These are phyloP conservation scores for Helicocarpus griseus DNA, from an alignment of 2,329 filamentous ascomycete genomes.

Conservation along the genomic window DNA sequence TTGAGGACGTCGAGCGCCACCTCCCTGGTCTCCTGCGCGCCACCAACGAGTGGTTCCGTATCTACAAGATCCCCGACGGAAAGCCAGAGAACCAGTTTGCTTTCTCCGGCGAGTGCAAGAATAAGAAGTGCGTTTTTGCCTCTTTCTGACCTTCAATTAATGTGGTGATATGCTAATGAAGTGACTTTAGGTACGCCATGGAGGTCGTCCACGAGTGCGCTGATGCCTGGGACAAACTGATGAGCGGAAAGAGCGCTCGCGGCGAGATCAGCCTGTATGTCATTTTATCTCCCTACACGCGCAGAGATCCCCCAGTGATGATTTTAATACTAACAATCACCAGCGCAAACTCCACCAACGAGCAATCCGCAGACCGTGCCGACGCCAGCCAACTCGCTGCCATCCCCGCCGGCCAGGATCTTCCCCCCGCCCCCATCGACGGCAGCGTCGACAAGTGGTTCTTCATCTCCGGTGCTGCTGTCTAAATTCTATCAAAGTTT, in stretches of 20 bases:
- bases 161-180: too few relatives aligned
- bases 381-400: constrained; percentile 60
- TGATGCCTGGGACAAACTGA: constrained; percentile 94
- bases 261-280: constrained; percentile 76
- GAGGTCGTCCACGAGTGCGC: constrained; percentile 92
- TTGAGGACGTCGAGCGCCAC: constrained; percentile 98
- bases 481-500: constrained; percentile 40
- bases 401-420: constrained; percentile 70
- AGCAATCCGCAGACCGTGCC: constrained; percentile 63
- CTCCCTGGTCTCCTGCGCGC: constrained; percentile 91
- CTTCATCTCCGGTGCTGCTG: constrained; percentile 96
- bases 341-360: constrained; percentile 71
- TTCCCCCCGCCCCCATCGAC: constrained; percentile 81
- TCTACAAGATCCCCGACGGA: constrained; percentile 99
- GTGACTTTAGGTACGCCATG: constrained; percentile 74
- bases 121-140: constrained; percentile 85
- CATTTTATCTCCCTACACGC: background rate
- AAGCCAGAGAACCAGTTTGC: constrained; percentile 99
- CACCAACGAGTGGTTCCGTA: constrained; percentile 99
- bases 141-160: too few relatives aligned
- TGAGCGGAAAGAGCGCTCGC: constrained; percentile 74
- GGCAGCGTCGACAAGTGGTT: constrained; percentile 99
- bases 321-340: constrained; percentile 6
- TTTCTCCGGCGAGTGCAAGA: constrained; percentile 99
- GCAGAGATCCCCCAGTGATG: background rate